Percentiles rank a stretch among this genome's conserved stretches.
Evolutionary conservation across 768 basidiomycete species (phyloP).

Genomic region (Tubosaeta brunneosetosa): DNA sequence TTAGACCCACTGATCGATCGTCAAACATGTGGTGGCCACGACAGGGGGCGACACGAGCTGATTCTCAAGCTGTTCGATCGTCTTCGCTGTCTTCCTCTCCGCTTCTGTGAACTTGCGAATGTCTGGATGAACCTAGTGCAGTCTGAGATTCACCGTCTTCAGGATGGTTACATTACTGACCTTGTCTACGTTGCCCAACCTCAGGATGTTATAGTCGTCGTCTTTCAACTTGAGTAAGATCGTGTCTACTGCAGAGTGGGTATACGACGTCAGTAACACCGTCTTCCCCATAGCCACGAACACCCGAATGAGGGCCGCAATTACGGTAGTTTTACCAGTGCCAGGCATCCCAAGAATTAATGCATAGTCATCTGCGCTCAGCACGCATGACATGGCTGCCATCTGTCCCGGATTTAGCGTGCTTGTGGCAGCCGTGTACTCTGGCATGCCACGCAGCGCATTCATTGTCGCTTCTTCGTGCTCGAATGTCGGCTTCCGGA

Average conservation of each 20-base stretch:
- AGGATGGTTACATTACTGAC: conserved; percentile 32
- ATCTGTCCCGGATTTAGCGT: conserved; percentile 69
- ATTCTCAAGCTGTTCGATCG: conserved; percentile 77
- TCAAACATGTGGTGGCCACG: conserved; percentile 92
- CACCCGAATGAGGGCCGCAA: conserved; percentile 79
- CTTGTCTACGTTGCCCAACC: conserved; percentile 91
- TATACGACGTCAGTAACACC: conserved; percentile 87
- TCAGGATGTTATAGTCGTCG: conserved; percentile 68
- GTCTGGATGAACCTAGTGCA: conserved; percentile 72
- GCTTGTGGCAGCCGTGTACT: conserved; percentile 30
- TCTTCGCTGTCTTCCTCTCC: conserved; percentile 49
- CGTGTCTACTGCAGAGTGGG: conserved; percentile 98
- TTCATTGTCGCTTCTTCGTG: conserved; percentile 19
- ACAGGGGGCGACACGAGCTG: conserved; percentile 86
- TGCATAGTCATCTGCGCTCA: conserved; percentile 84
- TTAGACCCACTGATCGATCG: conserved; percentile 81
- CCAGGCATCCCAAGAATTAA: conserved; percentile 97
- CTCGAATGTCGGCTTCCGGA: conserved; percentile 63
- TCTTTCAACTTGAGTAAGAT: conserved; percentile 78
- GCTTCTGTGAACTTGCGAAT: conserved; percentile 68
- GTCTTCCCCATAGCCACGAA: conserved; percentile 80
- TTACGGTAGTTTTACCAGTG: conserved; percentile 95
- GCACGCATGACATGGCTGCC: conserved; percentile 64
- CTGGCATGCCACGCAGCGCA: conserved; percentile 19
- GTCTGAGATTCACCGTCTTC: background rate